These are phyloP conservation scores for Vigna reflexopilosa DNA, from an alignment of 306 rosid species.

Conservation along the genomic window DNA sequence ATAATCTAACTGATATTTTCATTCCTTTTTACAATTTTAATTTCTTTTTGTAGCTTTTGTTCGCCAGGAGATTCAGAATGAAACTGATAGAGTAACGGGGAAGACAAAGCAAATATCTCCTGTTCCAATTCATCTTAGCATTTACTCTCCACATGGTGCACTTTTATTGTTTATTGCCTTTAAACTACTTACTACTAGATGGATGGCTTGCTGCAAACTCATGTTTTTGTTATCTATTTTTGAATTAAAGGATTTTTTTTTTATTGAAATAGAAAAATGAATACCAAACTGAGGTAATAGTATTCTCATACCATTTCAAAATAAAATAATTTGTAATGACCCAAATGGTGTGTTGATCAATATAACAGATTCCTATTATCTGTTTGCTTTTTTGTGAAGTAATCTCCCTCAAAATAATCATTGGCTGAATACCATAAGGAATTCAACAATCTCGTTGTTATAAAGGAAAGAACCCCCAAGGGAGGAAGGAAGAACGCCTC, in stretches of 20 bases:
- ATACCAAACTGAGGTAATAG: background rate
- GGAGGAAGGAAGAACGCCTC: background rate
- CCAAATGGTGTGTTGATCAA: conserved; percentile 2
- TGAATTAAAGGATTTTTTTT: background rate
- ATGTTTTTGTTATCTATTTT: conserved; percentile 7
- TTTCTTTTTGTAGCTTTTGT: conserved; percentile 65
- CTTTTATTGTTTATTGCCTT: conserved; percentile 11
- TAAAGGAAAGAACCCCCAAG: background rate
- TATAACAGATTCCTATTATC: conserved; percentile 1
- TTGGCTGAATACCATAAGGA: conserved; percentile 14
- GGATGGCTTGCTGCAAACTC: conserved; percentile 28
- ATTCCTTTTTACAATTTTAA: conserved; percentile 17
- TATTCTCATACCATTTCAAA: conserved; percentile 8
- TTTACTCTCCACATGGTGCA: conserved; percentile 92
- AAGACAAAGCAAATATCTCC: conserved; percentile 88
- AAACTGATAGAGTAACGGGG: conserved; percentile 93
- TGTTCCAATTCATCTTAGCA: conserved; percentile 96
- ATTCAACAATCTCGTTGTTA: conserved; percentile 16
- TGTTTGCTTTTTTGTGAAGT: conserved; percentile 7
- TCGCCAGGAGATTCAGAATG: conserved; percentile 92
- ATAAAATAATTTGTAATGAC: conserved; percentile 16
- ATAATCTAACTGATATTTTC: conserved; percentile 18
- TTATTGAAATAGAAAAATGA: conserved; percentile 4
- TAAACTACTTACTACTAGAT: conserved; percentile 2
- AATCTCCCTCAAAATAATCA: conserved; percentile 2